phyloP scores from a whole-genome alignment of 2,329 filamentous ascomycete genomes.

The Teratosphaeria zuluensis region DNA sequence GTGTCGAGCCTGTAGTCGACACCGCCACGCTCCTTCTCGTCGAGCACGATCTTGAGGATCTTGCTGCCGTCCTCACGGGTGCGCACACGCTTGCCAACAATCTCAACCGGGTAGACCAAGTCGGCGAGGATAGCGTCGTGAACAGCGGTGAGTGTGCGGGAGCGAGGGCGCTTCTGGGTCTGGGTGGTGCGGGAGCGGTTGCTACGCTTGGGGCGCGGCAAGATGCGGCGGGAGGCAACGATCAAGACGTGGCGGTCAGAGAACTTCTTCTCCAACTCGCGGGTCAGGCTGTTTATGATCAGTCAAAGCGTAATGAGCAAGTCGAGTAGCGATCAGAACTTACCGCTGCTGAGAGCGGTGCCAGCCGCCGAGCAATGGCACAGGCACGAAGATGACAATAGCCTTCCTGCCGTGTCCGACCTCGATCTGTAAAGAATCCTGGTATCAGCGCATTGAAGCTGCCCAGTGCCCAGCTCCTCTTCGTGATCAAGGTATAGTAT shows the following conservation, averaged over 20 bases:
- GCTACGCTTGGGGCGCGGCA: conserved; percentile 97
- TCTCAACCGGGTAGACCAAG: conserved; percentile 99
- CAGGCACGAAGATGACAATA: conserved; percentile 99
- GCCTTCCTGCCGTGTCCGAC: conserved; percentile 99
- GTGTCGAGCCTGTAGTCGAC: conserved; percentile 99
- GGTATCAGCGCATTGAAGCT: conserved; percentile 43
- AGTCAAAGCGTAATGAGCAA: conserved; percentile 2
- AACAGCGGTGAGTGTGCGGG: conserved; percentile 93
- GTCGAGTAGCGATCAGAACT: conserved; percentile 29
- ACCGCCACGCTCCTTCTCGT: conserved; percentile 99
- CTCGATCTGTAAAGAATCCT: conserved; percentile 72
- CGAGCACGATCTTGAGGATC: conserved; percentile 96
- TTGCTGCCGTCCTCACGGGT: conserved; percentile 99
- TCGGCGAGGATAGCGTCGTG: conserved; percentile 97
- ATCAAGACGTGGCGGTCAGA: conserved; percentile 99
- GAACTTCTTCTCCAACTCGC: conserved; percentile 99
- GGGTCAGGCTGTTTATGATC: conserved; percentile 63
- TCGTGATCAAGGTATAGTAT: conserved; percentile 20
- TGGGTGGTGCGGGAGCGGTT: conserved; percentile 91
- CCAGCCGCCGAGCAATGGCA: conserved; percentile 96
- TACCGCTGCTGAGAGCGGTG: conserved; percentile 99
- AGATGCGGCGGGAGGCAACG: conserved; percentile 96
- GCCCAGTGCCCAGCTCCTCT: conserved; percentile 49
- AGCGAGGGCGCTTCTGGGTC: conserved; percentile 97
- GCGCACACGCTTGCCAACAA: conserved; percentile 96